Evolutionary conservation across 352 stramenopile species (phyloP).

Genomic region (Peronospora belbahrii): DNA sequence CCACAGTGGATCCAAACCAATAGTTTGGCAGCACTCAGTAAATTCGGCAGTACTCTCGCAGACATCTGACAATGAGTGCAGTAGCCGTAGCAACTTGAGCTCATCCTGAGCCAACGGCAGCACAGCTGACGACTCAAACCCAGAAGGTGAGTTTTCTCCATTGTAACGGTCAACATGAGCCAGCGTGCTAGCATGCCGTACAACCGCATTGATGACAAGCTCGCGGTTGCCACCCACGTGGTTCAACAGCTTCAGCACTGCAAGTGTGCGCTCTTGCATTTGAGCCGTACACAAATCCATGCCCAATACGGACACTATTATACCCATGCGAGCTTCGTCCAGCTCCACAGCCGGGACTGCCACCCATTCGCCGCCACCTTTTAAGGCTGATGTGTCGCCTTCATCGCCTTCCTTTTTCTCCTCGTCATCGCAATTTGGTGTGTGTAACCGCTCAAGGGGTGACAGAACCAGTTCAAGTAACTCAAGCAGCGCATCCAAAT

Average conservation of each 20-base stretch:
- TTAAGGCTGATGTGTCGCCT: slow-evolving; percentile 4
- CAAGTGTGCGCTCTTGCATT: slow-evolving; percentile 79
- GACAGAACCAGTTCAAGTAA: slow-evolving; percentile 87
- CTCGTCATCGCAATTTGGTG: slow-evolving; percentile 37
- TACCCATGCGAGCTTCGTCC: slow-evolving; percentile 39
- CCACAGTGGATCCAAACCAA: slow-evolving; percentile 69
- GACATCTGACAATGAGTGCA: slow-evolving; percentile 92
- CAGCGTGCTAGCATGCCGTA: slow-evolving; percentile 48
- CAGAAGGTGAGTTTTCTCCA: slow-evolving; percentile 8
- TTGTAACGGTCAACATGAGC: slow-evolving; percentile 30
- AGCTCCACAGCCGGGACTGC: slow-evolving; percentile 55
- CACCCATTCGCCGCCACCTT: slow-evolving; percentile 52
- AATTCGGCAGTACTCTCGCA: slow-evolving; percentile 65
- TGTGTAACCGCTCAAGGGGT: slow-evolving; percentile 73
- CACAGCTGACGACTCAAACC: slow-evolving; percentile 72
- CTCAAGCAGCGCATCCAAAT: slow-evolving; percentile 90
- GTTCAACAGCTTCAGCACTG: slow-evolving; percentile 74
- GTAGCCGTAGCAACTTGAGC: slow-evolving; percentile 91
- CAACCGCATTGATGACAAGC: slow-evolving; percentile 58
- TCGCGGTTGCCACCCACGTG: slow-evolving; percentile 50
- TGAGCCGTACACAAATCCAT: slow-evolving; percentile 72
- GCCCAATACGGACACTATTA: slow-evolving; percentile 61
- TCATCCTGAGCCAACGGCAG: slow-evolving; percentile 81
- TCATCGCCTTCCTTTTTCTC: slow-evolving; percentile 39
- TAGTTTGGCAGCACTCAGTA: slow-evolving; percentile 57